These are phyloP conservation scores for Nyctanthes arbortristis DNA, from an alignment of 257 asterid genomes.

Conservation along the genomic window DNA sequence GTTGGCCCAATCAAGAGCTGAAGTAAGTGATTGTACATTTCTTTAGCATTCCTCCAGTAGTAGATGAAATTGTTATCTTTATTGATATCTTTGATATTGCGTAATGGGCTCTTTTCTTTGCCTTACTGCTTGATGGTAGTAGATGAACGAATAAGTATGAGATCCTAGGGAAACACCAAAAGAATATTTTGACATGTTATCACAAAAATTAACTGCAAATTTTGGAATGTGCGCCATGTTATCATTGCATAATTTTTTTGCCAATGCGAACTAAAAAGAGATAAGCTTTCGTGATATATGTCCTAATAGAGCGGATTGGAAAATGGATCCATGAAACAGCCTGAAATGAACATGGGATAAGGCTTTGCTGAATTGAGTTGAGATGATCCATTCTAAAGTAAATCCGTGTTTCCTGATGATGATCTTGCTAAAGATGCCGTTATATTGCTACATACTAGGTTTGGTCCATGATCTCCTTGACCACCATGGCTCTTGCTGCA, in stretches of 20 bases:
- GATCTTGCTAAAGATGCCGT: neutral
- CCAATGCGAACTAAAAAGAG: neutral
- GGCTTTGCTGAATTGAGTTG: neutral
- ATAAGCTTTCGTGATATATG: neutral
- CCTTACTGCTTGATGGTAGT: neutral
- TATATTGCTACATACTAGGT: neutral
- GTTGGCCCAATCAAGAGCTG: conserved; percentile 78
- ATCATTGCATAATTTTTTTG: too few relatives aligned
- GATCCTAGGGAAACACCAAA: neutral
- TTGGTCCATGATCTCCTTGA: neutral
- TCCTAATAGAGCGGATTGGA: neutral
- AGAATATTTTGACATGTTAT: neutral
- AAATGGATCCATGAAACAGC: neutral
- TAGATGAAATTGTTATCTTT: conserved; percentile 24
- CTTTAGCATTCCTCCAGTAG: neutral
- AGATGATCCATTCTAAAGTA: neutral
- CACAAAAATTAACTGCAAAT: neutral
- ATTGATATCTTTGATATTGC: neutral
- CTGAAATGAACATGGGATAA: neutral
- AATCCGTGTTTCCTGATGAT: neutral
- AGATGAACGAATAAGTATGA: neutral
- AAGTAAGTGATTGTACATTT: neutral
- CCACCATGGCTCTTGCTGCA: neutral
- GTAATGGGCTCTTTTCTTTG: neutral
- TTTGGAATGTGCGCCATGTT: neutral